phyloP scores from a whole-genome alignment of 805 yeast genomes.

The Candida verbasci region DNA sequence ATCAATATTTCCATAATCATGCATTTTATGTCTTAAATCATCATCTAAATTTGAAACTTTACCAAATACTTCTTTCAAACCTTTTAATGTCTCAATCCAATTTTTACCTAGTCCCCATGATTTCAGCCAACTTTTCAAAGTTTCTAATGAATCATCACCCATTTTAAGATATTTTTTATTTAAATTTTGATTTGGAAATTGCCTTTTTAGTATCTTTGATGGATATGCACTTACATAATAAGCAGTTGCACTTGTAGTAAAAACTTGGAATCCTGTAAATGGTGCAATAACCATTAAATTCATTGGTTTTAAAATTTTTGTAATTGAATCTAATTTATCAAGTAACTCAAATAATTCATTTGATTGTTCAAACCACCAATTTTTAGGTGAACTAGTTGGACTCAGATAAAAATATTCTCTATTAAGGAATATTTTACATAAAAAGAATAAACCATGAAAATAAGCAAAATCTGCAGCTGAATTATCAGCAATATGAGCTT shows the following conservation, averaged over 20 bases:
- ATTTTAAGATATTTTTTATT: constrained; percentile 14
- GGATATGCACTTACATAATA: constrained; percentile 28
- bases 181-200: not conserved
- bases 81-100: constrained; percentile 23
- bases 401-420: constrained; percentile 32
- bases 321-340: constrained; percentile 19
- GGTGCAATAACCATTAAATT: constrained; percentile 32
- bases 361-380: constrained; percentile 24
- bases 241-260: constrained; percentile 31
- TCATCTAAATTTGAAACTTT: constrained; percentile 13
- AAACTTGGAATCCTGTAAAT: constrained; percentile 34
- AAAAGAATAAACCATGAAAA: constrained; percentile 26
- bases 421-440: constrained; percentile 30
- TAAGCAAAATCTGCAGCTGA: constrained; percentile 31
- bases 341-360: constrained; percentile 16
- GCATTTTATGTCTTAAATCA: constrained; percentile 20
- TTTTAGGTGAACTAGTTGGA: constrained; percentile 24
- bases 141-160: constrained; percentile 18
- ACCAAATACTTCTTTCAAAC: constrained; percentile 20
- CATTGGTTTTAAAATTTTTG: constrained; percentile 15
- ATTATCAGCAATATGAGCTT: constrained; percentile 22
- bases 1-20: constrained; percentile 27
- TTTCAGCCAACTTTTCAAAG: constrained; percentile 20
- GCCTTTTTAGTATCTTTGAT: constrained; percentile 12
- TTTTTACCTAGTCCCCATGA: constrained; percentile 27